Percentiles rank a stretch among this genome's conserved stretches.
Evolutionary conservation across 441 rosid species (phyloP).

Genomic region (Isatis lusitanica): DNA sequence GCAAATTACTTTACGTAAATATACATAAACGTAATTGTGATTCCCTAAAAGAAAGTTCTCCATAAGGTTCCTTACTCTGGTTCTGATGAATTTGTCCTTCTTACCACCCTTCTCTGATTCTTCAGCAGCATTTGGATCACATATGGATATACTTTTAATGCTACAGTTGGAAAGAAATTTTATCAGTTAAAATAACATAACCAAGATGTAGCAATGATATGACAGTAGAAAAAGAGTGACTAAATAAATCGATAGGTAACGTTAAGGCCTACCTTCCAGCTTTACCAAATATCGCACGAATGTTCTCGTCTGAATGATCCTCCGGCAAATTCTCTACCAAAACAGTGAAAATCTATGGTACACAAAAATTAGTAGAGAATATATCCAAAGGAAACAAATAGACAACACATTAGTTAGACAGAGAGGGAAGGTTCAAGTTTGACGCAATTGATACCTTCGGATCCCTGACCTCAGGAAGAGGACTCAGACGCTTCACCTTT

Average conservation of each 20-base stretch:
- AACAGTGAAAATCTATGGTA: conserved; percentile 70
- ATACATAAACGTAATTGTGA: neutral
- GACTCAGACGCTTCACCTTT: conserved; percentile 82
- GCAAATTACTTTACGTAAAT: neutral
- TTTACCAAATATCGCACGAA: conserved; percentile 62
- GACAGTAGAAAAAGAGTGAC: neutral
- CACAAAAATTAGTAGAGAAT: conserved; percentile 33
- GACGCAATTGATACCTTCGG: conserved; percentile 59
- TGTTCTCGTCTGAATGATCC: conserved; percentile 76
- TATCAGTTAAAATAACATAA: conserved; percentile 14
- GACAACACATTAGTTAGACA: neutral
- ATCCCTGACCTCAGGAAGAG: conserved; percentile 65
- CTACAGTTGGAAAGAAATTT: conserved; percentile 37
- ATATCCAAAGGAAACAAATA: neutral
- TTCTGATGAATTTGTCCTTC: conserved; percentile 50
- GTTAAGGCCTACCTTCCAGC: conserved; percentile 69
- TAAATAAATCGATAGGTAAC: neutral
- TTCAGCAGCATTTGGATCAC: conserved; percentile 60
- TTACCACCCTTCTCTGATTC: conserved; percentile 59
- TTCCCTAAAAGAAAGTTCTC: neutral
- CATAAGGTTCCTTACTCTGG: conserved; percentile 52
- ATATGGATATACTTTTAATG: conserved; percentile 54
- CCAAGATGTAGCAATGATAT: conserved; percentile 10
- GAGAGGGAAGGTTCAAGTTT: conserved; percentile 12
- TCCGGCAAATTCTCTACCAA: conserved; percentile 93